These are phyloP conservation scores for Quercus phellos DNA, from an alignment of 331 rosid genomes.

Conservation along the genomic window DNA sequence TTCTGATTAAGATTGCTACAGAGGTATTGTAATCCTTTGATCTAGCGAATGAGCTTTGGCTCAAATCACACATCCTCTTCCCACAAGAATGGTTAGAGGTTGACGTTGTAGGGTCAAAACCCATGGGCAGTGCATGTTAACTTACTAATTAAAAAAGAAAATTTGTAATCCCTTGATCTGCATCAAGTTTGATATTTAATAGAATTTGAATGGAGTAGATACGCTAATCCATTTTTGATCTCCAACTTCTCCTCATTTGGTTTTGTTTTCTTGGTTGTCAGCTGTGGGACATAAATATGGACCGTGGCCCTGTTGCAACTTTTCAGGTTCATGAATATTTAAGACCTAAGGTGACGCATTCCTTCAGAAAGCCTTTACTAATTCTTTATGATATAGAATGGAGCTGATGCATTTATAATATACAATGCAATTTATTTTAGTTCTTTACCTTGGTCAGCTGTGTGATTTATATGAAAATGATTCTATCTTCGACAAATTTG, in stretches of 20 bases:
- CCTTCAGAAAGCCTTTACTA: neutral
- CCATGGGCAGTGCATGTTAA: too few relatives aligned
- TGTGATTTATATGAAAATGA: conserved; percentile 51
- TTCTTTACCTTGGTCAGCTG: conserved; percentile 33
- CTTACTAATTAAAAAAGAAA: too few relatives aligned
- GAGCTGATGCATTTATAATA: neutral
- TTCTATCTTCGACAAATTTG: conserved; percentile 56
- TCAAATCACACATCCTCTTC: too few relatives aligned
- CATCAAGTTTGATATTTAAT: neutral
- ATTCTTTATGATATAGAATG: neutral
- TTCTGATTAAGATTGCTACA: neutral
- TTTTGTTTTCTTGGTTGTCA: conserved; percentile 15
- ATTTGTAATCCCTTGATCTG: neutral
- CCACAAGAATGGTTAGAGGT: too few relatives aligned
- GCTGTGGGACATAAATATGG: conserved; percentile 57
- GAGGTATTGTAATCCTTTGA: neutral
- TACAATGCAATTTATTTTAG: neutral
- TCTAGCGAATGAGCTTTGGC: too few relatives aligned
- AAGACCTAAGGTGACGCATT: conserved; percentile 50
- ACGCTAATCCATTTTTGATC: neutral
- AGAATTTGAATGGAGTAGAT: neutral
- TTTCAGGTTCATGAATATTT: conserved; percentile 55
- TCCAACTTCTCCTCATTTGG: neutral
- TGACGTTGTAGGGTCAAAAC: too few relatives aligned
- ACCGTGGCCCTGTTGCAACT: conserved; percentile 49